Conservation (phyloP, 768 basidiomycete genomes). For the Suillus subalutaceus region DNA sequence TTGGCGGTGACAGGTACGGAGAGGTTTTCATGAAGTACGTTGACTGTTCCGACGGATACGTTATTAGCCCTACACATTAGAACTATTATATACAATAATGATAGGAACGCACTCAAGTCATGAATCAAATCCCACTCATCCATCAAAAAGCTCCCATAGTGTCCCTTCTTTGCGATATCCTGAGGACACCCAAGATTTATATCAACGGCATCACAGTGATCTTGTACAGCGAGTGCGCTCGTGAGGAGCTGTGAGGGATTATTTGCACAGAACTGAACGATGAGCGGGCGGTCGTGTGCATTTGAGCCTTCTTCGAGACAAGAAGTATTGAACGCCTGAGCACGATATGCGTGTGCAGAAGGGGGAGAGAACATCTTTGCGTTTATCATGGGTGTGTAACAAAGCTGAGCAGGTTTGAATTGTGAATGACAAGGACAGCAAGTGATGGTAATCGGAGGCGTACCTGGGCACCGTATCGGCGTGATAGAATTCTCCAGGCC, state of each 20-base stretch:
- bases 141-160: slow-evolving; percentile 89
- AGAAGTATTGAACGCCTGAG: slow-evolving; percentile 67
- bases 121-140: slow-evolving; percentile 94
- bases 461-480: slow-evolving; percentile 83
- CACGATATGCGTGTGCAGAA: slow-evolving; percentile 55
- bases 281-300: slow-evolving; percentile 76
- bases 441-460: background rate
- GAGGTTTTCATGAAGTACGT: slow-evolving; percentile 81
- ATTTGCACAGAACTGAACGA: slow-evolving; percentile 95
- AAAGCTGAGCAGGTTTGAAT: slow-evolving; percentile 48
- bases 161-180: slow-evolving; percentile 86
- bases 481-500: slow-evolving; percentile 89
- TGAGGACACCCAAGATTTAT: slow-evolving; percentile 95
- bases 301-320: slow-evolving; percentile 82
- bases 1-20: slow-evolving; percentile 95
- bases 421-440: slow-evolving; percentile 20
- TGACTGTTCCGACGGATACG: slow-evolving; percentile 53
- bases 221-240: slow-evolving; percentile 77
- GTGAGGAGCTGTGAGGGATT: slow-evolving; percentile 76
- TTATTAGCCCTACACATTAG: background rate
- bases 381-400: slow-evolving; percentile 99
- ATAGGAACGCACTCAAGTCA: slow-evolving; percentile 59
- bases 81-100: background rate
- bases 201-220: slow-evolving; percentile 90
- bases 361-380: slow-evolving; percentile 76